phyloP scores from a whole-genome alignment of 176 grass and related monocot species.

The Cenchrus purpureus region DNA sequence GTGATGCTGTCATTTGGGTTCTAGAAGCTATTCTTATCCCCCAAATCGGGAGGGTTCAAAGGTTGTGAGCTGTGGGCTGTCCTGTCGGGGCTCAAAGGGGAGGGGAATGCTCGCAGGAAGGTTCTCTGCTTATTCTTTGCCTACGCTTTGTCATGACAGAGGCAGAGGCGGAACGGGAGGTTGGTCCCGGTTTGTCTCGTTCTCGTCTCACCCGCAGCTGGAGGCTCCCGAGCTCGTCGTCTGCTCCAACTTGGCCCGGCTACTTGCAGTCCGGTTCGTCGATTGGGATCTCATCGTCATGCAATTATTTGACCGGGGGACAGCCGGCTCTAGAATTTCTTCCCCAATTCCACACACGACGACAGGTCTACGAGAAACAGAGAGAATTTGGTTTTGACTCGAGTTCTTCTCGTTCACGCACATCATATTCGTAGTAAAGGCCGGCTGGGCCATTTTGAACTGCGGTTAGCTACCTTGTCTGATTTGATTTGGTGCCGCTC shows the following conservation, averaged over 20 bases:
- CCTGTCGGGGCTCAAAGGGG: slow-evolving; percentile 6
- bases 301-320: neutral
- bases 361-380: neutral
- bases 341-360: neutral
- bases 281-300: neutral
- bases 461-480: neutral
- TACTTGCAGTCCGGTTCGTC: neutral
- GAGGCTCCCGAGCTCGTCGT: neutral
- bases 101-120: neutral
- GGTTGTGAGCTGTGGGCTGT: neutral
- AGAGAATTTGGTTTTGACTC: slow-evolving; percentile 24
- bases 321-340: neutral
- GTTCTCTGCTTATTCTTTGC: slow-evolving; percentile 22
- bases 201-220: neutral
- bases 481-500: neutral
- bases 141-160: neutral
- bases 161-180: no score
- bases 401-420: neutral
- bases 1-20: neutral
- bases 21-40: neutral
- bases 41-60: neutral
- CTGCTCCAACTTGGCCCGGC: slow-evolving; percentile 1
- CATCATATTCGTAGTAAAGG: neutral
- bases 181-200: slow-evolving; percentile 43
- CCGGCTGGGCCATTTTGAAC: neutral